phyloP scores from a whole-genome alignment of 352 stramenopile genomes.

The Peronospora tabacina region DNA sequence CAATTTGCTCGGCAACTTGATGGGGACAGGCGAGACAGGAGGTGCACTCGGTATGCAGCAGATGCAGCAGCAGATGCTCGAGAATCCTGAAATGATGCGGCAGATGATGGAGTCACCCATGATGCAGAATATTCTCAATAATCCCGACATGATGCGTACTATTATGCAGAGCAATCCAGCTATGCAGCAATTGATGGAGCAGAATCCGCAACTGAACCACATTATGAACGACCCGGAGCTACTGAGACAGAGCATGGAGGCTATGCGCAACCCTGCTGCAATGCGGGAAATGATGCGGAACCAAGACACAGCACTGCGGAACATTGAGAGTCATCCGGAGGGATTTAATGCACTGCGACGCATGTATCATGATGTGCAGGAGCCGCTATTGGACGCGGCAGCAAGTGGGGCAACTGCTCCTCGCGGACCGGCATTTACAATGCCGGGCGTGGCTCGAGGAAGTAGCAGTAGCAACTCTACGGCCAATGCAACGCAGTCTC shows the following conservation, averaged over 20 bases:
- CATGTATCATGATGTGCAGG: slow-evolving; percentile 93
- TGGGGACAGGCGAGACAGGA: slow-evolving; percentile 26
- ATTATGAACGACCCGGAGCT: slow-evolving; percentile 94
- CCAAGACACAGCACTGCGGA: slow-evolving; percentile 94
- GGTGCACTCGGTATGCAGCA: slow-evolving; percentile 32
- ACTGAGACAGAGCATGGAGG: slow-evolving; percentile 92
- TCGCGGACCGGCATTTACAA: slow-evolving; percentile 66
- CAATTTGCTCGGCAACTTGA: slow-evolving; percentile 59
- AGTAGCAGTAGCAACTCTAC: slow-evolving; percentile 13
- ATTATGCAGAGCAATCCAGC: slow-evolving; percentile 96
- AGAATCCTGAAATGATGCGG: slow-evolving; percentile 84
- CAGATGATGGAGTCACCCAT: slow-evolving; percentile 88
- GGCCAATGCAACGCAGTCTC: slow-evolving; percentile 18
- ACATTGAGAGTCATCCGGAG: slow-evolving; percentile 96
- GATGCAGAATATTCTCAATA: slow-evolving; percentile 91
- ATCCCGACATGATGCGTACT: slow-evolving; percentile 92
- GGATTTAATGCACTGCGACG: slow-evolving; percentile 94
- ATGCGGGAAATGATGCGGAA: slow-evolving; percentile 96
- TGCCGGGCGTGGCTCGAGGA: slow-evolving; percentile 68
- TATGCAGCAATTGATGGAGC: slow-evolving; percentile 91
- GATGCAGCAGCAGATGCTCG: slow-evolving; percentile 86
- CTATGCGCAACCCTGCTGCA: slow-evolving; percentile 93
- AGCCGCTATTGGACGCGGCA: slow-evolving; percentile 92
- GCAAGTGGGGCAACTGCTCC: slow-evolving; percentile 39
- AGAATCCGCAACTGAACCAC: slow-evolving; percentile 94